phyloP scores from a whole-genome alignment of 1,139 yeast genomes.

The Pichia sp. region DNA sequence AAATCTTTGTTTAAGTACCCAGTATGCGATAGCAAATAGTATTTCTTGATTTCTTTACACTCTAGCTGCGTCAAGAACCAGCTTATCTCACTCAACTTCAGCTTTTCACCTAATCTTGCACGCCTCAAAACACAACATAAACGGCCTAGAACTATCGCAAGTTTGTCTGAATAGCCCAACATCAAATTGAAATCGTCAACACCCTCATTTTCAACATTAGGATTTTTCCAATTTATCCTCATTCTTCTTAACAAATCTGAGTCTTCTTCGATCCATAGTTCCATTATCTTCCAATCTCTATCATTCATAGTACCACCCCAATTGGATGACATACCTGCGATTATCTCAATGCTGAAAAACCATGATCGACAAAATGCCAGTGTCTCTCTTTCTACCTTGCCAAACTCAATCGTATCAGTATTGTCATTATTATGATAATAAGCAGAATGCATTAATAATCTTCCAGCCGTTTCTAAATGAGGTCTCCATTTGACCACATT shows the following conservation, averaged over 20 bases:
- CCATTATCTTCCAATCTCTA: conserved; percentile 40
- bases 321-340: conserved; percentile 66
- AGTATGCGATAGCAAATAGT: conserved; percentile 1
- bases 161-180: conserved; percentile 57
- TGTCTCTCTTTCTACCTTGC: conserved; percentile 68
- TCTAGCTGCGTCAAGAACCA: conserved; percentile 4
- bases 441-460: conserved; percentile 46
- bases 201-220: conserved; percentile 34
- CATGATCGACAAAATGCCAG: conserved; percentile 64
- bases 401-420: not conserved
- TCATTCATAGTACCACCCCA: conserved; percentile 53
- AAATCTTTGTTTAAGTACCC: conserved; percentile 14
- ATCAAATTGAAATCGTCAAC: conserved; percentile 45
- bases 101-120: not conserved
- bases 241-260: conserved; percentile 42
- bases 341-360: conserved; percentile 63
- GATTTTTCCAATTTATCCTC: conserved; percentile 35
- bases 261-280: conserved; percentile 33
- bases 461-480: conserved; percentile 71
- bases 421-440: not conserved
- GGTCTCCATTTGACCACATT: conserved; percentile 71
- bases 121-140: conserved; percentile 1
- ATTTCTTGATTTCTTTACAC: conserved; percentile 5
- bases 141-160: conserved; percentile 40
- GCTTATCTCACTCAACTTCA: conserved; percentile 1